Base-by-base conservation (phyloP, 2,329 filamentous ascomycete species). In the Cercospora citrullina region DNA sequence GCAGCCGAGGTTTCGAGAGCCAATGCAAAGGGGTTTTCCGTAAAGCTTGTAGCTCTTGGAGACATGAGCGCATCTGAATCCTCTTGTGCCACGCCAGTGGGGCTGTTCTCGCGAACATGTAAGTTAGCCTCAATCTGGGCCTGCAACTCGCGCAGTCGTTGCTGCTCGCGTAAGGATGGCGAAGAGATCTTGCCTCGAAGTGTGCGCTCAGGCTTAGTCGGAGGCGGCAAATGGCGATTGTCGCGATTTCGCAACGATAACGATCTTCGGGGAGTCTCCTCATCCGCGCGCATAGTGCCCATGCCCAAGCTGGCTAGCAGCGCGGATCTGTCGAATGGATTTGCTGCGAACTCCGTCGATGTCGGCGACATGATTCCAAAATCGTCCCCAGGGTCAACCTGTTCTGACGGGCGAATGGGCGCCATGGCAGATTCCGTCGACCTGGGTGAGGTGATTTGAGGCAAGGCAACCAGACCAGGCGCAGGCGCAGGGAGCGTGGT, bases 21-120 rank as follows among this genome's bases (percentile, higher is more conserved):
- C 1, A 75, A 64, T 64, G 87, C 86, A 60, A 91, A 83, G 1
- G 88, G 87, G 69, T 91, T 90, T 69, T 85, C 87, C 2, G 89
- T 92, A 83, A 93, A 93, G 16, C 89, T 87, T 74, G 91, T 89
- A 1, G 84, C 88, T 53, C 91, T 86, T 0, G 91, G 91, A 2
- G 90, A 93, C 83, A 92, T 85, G 9, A 91, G 79, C 12, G 87
- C 82, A 58, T 88, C 85, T 33, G 75, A 72, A 5, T 63, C 36
- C 8, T 39, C 9, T 26, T 33, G 28, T 45, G 66, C 59, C 36
- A 58, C 42, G 30, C 12, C 45, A 48, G 53, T 39, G 26, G 18
- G 55, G 14, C 36, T 51, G 12, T 53, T 55, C 21, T 59, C 51
- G 26, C 71, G 68, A 26, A 68, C 66, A 4, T 68, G 69, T 39